phyloP scores from a whole-genome alignment of 2,329 filamentous ascomycete genomes.

The Huntiella abstrusa region DNA sequence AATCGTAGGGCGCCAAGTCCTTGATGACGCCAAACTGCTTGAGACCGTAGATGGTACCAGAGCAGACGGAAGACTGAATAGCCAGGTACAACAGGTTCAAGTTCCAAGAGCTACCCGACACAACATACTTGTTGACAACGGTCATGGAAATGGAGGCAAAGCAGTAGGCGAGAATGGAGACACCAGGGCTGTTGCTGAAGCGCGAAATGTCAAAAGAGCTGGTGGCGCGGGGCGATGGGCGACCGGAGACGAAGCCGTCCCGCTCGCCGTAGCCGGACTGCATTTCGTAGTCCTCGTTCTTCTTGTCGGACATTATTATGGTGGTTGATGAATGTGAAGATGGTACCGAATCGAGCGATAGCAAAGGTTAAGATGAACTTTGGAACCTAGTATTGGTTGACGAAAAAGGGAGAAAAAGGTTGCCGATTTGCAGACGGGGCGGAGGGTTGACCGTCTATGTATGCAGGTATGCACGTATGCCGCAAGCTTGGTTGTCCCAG shows the following conservation, averaged over 20 bases:
- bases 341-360: neutral
- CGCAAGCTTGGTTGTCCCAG: slow-evolving; percentile 2
- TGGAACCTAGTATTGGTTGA: neutral
- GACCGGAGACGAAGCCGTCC: slow-evolving; percentile 27
- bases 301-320: slow-evolving; percentile 59
- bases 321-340: neutral
- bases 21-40: slow-evolving; percentile 69
- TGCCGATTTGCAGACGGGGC: neutral
- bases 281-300: slow-evolving; percentile 64
- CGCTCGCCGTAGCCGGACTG: slow-evolving; percentile 41
- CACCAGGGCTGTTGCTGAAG: slow-evolving; percentile 54
- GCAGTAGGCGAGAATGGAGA: slow-evolving; percentile 82
- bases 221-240: slow-evolving; percentile 15
- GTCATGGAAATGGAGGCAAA: slow-evolving; percentile 97
- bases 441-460: too few species aligned
- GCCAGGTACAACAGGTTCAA: slow-evolving; percentile 88
- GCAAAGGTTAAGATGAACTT: neutral
- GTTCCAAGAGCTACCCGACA: slow-evolving; percentile 83
- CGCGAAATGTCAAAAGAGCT: slow-evolving; percentile 22
- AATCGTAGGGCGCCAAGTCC: slow-evolving; percentile 64
- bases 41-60: slow-evolving; percentile 62
- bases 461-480: too few species aligned
- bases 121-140: slow-evolving; percentile 97
- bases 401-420: neutral
- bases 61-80: slow-evolving; percentile 82